Evolutionary conservation across 768 basidiomycete genomes (phyloP), one percentile per base, ranked within the genome.

Genomic region (Serendipita indica): DNA sequence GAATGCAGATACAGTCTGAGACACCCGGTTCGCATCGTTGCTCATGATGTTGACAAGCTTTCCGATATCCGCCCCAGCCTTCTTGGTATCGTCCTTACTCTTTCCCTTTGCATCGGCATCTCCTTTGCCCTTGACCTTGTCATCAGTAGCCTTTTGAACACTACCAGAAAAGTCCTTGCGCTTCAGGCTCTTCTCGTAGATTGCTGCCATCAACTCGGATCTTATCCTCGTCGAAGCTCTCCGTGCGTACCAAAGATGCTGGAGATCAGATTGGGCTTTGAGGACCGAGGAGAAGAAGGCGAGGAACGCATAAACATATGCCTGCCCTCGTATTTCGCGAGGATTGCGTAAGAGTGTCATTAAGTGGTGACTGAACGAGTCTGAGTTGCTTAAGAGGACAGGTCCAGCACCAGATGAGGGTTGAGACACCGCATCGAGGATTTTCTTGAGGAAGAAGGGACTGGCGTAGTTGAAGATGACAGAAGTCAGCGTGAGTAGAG

Each of bases 31-130:
- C 32, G 49, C 41, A 49, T 69, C 68, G 13, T 63, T 65, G 1
- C 65, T 66, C 69, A 72, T 71, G 57, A 70, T 62, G 58, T 68
- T 68, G 54, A 70, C 71, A 32, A 71, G 65, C 60, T 71, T 69
- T 6, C 70, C 71, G 34, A 69, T 65, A 58, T 71, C 67, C 3
- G 72, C 71, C 14, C 54, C 57, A 13, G 62, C 34, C 28, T 30
- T 59, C n/a, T 65, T 60, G 5, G 33, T 56, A 18, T 27, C 58
- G 10, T 18, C 20, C 14, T 60, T 39, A 35, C 57, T 14, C 35
- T 62, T 39, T 30, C 33, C 60, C 35, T 61, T 57, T 22, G 30
- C 60, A 14, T 39, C 62, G 16, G 59, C 46, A 3, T n/a, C 22
- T 0, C 25, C 46, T 4, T 57, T 63, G n/a, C n/a, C 52, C 25